Evolutionary conservation across 371 early-diverging fungal genomes (phyloP).

Genomic region (Lichtheimia hyalospora): DNA sequence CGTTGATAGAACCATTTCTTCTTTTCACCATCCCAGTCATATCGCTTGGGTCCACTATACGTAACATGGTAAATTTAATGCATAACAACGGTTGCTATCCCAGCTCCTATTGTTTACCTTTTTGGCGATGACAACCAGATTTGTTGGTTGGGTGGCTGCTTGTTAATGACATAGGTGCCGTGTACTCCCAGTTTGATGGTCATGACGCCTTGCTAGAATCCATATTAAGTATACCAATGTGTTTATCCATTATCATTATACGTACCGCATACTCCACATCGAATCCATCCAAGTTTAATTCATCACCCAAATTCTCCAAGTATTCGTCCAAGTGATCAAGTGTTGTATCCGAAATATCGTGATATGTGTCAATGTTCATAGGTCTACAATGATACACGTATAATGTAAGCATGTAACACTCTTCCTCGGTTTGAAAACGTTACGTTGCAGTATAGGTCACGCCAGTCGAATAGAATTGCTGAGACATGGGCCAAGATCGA

Average conservation of each 20-base stretch:
- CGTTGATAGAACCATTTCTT: constrained; percentile 78
- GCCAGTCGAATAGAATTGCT: no score
- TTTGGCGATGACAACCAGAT: constrained; percentile 98
- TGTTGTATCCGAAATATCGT: constrained; percentile 65
- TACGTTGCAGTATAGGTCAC: no score
- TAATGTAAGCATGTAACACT: no score
- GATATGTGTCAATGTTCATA: constrained; percentile 63
- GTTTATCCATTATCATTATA: not conserved
- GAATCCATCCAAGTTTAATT: constrained; percentile 66
- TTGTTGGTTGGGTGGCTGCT: constrained; percentile 98
- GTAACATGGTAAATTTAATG: not conserved
- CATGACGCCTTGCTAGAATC: constrained; percentile 79
- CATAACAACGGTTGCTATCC: not conserved
- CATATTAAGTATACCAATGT: not conserved
- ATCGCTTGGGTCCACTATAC: constrained; percentile 89
- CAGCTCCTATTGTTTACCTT: constrained; percentile 44
- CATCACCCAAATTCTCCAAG: constrained; percentile 82
- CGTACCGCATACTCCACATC: constrained; percentile 86
- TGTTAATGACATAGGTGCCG: constrained; percentile 97
- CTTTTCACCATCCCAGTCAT: constrained; percentile 64
- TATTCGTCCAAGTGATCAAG: constrained; percentile 73
- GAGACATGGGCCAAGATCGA: no score
- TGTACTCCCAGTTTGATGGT: constrained; percentile 79
- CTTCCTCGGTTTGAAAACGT: no score
- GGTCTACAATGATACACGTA: not conserved